phyloP scores from a whole-genome alignment of 2,329 filamentous ascomycete genomes.

The Colletotrichum caudatum region DNA sequence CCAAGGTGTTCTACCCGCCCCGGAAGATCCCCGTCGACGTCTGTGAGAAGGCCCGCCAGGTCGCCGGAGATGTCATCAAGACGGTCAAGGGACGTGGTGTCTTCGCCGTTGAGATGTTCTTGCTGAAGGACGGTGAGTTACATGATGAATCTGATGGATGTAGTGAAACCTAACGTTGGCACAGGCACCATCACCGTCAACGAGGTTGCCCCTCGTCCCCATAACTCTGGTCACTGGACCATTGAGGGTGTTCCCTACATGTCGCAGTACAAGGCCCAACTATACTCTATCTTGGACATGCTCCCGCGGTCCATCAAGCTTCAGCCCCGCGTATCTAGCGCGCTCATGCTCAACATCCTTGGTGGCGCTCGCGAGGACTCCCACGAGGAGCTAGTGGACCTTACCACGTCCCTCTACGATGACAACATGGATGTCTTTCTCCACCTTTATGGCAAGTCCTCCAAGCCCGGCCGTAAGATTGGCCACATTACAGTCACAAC shows the following conservation, averaged over 20 bases:
- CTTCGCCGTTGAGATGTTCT: slow-evolving; percentile 97
- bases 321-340: slow-evolving; percentile 68
- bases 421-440: slow-evolving; percentile 67
- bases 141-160: too few species aligned
- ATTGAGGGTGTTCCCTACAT: slow-evolving; percentile 89
- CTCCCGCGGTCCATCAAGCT: slow-evolving; percentile 68
- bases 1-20: slow-evolving; percentile 88
- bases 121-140: slow-evolving; percentile 74
- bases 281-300: slow-evolving; percentile 81
- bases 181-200: slow-evolving; percentile 79
- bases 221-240: slow-evolving; percentile 95
- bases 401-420: slow-evolving; percentile 58
- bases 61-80: slow-evolving; percentile 83
- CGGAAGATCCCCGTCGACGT: slow-evolving; percentile 73
- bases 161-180: slow-evolving; percentile 13
- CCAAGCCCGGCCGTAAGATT: slow-evolving; percentile 92
- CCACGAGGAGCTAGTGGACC: slow-evolving; percentile 64
- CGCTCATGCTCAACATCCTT: slow-evolving; percentile 86
- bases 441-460: slow-evolving; percentile 92
- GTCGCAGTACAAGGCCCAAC: slow-evolving; percentile 93
- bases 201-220: slow-evolving; percentile 79
- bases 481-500: slow-evolving; percentile 90
- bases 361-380: slow-evolving; percentile 75
- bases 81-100: slow-evolving; percentile 90
- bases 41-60: slow-evolving; percentile 74